phyloP scores from a whole-genome alignment of 345 rosid species.

The Noccaea bulbosa region DNA sequence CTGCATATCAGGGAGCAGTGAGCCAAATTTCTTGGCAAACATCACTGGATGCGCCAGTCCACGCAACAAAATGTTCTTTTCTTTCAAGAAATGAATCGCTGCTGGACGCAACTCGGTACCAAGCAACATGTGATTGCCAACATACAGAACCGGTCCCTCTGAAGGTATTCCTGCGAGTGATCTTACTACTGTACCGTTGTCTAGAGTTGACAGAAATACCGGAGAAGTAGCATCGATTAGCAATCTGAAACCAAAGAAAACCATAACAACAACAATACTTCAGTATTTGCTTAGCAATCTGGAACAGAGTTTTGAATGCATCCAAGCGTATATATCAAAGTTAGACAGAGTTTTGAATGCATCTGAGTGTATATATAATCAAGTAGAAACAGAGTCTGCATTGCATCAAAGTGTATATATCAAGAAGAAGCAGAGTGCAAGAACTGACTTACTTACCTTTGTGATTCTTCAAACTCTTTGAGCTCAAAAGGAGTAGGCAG shows the following conservation, averaged over 20 bases:
- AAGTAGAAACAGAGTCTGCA: not conserved
- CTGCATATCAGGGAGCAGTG: slow-evolving; percentile 43
- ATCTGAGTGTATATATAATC: too few species aligned
- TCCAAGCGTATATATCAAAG: not conserved
- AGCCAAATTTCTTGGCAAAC: slow-evolving; percentile 49
- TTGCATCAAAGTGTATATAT: too few species aligned
- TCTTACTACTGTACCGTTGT: slow-evolving; percentile 67
- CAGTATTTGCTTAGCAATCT: too few species aligned
- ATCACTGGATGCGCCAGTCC: slow-evolving; percentile 73
- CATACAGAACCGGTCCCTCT: slow-evolving; percentile 75
- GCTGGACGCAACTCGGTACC: slow-evolving; percentile 60
- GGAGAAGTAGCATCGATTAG: slow-evolving; percentile 47
- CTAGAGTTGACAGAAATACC: slow-evolving; percentile 69
- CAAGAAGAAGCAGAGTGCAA: too few species aligned
- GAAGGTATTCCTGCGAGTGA: slow-evolving; percentile 79
- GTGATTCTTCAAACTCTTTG: slow-evolving; percentile 45
- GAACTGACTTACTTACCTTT: slow-evolving; percentile 29
- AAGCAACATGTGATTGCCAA: slow-evolving; percentile 79
- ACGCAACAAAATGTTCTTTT: slow-evolving; percentile 64
- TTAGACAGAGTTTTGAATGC: not conserved
- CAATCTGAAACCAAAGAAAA: not conserved
- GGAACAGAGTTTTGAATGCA: too few species aligned
- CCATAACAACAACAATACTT: too few species aligned
- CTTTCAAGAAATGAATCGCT: slow-evolving; percentile 50
- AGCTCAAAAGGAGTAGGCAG: slow-evolving; percentile 61